These are phyloP conservation scores for Ambrosiella cleistominuta DNA, from an alignment of 2,329 filamentous ascomycete species.

Conservation along the genomic window DNA sequence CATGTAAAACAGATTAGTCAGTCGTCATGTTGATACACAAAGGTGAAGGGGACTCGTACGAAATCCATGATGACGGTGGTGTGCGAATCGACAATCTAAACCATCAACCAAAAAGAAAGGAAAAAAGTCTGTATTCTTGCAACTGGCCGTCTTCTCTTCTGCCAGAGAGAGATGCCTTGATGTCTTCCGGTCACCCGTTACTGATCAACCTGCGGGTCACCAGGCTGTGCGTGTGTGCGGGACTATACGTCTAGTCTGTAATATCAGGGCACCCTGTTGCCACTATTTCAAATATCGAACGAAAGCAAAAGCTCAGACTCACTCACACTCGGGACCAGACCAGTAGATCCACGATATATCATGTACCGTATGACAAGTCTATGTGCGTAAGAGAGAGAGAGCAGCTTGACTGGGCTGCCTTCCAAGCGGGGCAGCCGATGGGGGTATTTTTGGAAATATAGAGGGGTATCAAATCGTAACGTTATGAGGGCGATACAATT, in stretches of 20 bases:
- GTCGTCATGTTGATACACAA: background rate
- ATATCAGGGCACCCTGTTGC: too few species aligned
- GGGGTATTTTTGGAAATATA: conserved; percentile 1
- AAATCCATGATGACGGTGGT: conserved; percentile 8
- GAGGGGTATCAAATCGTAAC: conserved; percentile 2
- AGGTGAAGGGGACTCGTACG: background rate
- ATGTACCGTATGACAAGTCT: background rate
- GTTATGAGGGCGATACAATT: background rate
- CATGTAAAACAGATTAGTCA: background rate
- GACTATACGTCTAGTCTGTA: too few species aligned
- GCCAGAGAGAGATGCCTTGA: too few species aligned
- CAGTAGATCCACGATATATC: too few species aligned
- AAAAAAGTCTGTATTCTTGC: background rate
- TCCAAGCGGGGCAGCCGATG: background rate
- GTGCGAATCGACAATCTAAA: background rate
- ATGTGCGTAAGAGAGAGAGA: too few species aligned
- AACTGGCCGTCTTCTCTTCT: too few species aligned
- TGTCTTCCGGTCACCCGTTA: too few species aligned
- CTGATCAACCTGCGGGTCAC: too few species aligned
- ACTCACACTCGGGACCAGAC: background rate
- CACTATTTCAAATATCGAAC: background rate
- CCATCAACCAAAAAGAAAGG: background rate
- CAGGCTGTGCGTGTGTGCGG: too few species aligned
- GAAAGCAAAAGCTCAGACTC: background rate
- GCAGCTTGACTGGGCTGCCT: background rate